A percentile compares a stretch with the other conserved stretches of the same genome.
Conservation (phyloP, 345 rosid species). For the Camelina laxa region DNA sequence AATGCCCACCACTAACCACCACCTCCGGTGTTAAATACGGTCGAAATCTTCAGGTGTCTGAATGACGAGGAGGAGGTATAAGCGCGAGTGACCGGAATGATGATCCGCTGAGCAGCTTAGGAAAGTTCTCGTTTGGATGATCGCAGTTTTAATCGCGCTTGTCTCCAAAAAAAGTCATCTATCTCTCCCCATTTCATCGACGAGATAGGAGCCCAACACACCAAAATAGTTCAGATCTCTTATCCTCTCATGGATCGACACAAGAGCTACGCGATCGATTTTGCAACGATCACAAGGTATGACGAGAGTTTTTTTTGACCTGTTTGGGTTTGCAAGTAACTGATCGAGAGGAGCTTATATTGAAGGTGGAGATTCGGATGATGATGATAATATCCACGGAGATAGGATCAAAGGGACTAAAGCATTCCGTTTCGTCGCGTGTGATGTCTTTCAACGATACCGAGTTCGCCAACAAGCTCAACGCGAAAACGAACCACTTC, state of each 20-base stretch:
- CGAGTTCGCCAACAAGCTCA: constrained; percentile 62
- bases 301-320: background rate
- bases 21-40: constrained; percentile 68
- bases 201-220: constrained; percentile 55
- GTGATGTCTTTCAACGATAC: constrained; percentile 56
- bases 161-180: constrained; percentile 53
- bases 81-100: constrained; percentile 47
- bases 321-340: constrained; percentile 20
- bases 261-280: constrained; percentile 46
- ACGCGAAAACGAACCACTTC: constrained; percentile 61
- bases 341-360: constrained; percentile 15
- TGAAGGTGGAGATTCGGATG: constrained; percentile 52
- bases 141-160: constrained; percentile 49
- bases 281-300: constrained; percentile 55
- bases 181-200: constrained; percentile 75
- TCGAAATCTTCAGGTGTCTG: constrained; percentile 34
- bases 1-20: no score
- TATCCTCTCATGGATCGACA: constrained; percentile 52
- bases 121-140: constrained; percentile 53
- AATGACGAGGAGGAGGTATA: constrained; percentile 30
- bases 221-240: constrained; percentile 32
- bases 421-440: constrained; percentile 51
- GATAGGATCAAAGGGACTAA: constrained; percentile 56
- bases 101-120: constrained; percentile 59
- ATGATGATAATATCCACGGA: constrained; percentile 53